These are phyloP conservation scores for Oemleria cerasiformis DNA, from an alignment of 306 rosid species.

Conservation along the genomic window DNA sequence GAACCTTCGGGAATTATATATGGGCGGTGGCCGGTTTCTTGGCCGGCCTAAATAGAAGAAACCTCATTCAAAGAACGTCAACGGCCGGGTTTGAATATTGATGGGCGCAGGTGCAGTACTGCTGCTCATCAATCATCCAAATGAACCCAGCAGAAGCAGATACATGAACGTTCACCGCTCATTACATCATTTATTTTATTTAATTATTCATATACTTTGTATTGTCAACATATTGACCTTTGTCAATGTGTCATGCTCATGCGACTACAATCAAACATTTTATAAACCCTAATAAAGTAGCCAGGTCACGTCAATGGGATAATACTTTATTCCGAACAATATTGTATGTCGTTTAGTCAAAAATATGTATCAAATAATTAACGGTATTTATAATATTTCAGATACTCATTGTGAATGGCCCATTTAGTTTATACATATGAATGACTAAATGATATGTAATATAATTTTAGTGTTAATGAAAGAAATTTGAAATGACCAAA, in stretches of 20 bases:
- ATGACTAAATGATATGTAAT: too few species aligned
- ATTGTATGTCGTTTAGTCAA: too few species aligned
- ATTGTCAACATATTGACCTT: constrained; percentile 5
- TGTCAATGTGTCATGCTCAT: neutral
- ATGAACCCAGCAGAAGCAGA: constrained; percentile 8
- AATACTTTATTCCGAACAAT: too few species aligned
- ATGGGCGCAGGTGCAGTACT: neutral
- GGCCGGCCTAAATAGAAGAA: neutral
- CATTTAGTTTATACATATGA: too few species aligned
- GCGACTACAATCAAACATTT: neutral
- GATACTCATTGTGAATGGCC: too few species aligned
- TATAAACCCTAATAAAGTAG: neutral
- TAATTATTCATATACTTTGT: neutral
- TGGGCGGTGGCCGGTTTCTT: neutral
- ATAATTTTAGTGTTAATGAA: too few species aligned
- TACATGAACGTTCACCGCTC: constrained; percentile 27
- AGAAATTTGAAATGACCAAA: too few species aligned
- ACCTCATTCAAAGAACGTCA: constrained; percentile 23
- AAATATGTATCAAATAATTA: too few species aligned
- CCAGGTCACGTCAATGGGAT: neutral
- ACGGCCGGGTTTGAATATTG: neutral
- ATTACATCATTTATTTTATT: neutral
- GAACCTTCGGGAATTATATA: neutral
- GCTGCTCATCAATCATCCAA: neutral
- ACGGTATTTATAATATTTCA: too few species aligned